phyloP scores from a whole-genome alignment of 2,329 filamentous ascomycete genomes.

The Plectosphaerella plurivora region DNA sequence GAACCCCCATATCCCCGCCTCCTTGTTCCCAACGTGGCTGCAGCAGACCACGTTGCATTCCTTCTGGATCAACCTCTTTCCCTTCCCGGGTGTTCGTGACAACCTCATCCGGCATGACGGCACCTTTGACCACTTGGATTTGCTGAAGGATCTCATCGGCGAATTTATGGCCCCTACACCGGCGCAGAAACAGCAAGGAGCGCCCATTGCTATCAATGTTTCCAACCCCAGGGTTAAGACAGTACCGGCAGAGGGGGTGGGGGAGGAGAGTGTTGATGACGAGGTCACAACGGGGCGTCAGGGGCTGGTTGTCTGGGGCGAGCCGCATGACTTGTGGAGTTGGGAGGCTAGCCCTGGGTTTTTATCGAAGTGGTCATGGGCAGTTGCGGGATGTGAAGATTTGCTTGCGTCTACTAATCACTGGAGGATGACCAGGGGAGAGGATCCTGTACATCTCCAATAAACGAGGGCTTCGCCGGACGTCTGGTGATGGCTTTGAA shows the following conservation, averaged over 20 bases:
- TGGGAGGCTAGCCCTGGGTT: conserved; percentile 19
- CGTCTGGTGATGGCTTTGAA: no score
- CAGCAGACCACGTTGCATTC: conserved; percentile 4
- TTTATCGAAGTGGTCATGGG: conserved; percentile 16
- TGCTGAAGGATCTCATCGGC: conserved; percentile 6
- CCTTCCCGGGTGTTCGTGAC: conserved; percentile 6
- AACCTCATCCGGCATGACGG: conserved; percentile 8
- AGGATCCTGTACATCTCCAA: conserved; percentile 5
- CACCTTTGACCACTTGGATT: conserved; percentile 3
- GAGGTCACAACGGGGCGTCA: conserved; percentile 4
- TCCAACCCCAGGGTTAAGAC: not conserved
- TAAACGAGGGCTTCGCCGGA: no score
- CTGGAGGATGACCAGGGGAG: conserved; percentile 15
- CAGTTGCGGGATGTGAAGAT: conserved; percentile 13
- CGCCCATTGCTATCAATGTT: not conserved
- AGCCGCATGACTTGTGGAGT: conserved; percentile 12
- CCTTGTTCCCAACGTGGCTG: conserved; percentile 2
- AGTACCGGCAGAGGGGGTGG: no score
- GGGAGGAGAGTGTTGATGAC: not conserved
- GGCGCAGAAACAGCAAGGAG: not conserved
- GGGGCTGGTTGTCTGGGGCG: conserved; percentile 18
- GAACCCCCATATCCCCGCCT: conserved; percentile 7
- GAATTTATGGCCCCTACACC: conserved; percentile 1
- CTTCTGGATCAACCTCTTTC: conserved; percentile 8
- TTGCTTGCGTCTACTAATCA: conserved; percentile 13